Evolutionary conservation across 257 asterid genomes (phyloP), one percentile per base, ranked within the genome.

Genomic region (Ballota nigra): DNA sequence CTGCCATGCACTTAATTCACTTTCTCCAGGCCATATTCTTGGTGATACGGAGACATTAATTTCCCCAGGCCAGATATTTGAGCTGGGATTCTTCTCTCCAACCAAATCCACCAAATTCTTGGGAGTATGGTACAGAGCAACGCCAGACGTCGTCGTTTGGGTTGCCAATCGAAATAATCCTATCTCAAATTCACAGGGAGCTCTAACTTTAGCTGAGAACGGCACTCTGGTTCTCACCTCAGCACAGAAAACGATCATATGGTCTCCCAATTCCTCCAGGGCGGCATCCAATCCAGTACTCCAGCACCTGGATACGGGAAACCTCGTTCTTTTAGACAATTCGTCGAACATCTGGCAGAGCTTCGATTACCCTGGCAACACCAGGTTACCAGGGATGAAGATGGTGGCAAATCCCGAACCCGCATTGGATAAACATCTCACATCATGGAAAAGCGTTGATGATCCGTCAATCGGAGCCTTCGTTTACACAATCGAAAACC

Each of bases 71-170:
- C 71, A 45, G 1, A 66, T 66, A 4, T 66, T 23, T 7, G 71
- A 66, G 71, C 41, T 66, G 4, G 71, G 71, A 6, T 66, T 66
- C 58, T 66, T 66, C 71, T 24, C 43, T 43, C 71, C 58, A 13
- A 55, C 57, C n/a, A 23, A 18, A 43, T 45, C 59, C 4, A 43
- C 16, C 13, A 66, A 20, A 66, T 66, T 66, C 59, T 66, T 66
- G 43, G 71, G 71, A 66, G 22, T 66, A 43, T 24, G 71, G 71
- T 45, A 66, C 59, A 66, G 26, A 66, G 41, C 71, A 22, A 66
- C 71, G 3, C 71, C 71, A 15, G 28, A 66, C 3, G 71, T 66
- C 20, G 59, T 66, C 12, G 71, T 66, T 24, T 66, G 71, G 71
- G 71, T 66, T 66, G 71, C 71, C 47, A 66, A 66, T 22, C 24